These are phyloP conservation scores for Boletellus ananas DNA, from an alignment of 768 basidiomycete species.

Conservation along the genomic window DNA sequence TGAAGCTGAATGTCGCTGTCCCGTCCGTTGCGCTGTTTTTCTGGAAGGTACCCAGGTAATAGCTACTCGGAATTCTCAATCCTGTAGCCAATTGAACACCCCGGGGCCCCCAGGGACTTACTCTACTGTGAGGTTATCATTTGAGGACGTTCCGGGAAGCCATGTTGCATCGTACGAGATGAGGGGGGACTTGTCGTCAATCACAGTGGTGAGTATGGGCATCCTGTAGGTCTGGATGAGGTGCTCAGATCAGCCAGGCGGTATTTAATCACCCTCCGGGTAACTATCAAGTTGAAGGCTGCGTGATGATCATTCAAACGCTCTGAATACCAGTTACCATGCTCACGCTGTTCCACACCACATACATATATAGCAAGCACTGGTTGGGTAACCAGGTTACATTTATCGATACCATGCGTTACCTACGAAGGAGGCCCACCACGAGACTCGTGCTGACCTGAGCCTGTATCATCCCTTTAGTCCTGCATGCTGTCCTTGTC, in stretches of 20 bases:
- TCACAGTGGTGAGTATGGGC: slow-evolving; percentile 21
- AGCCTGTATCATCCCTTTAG: slow-evolving; percentile 12
- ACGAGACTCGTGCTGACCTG: slow-evolving; percentile 22
- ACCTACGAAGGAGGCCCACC: slow-evolving; percentile 17
- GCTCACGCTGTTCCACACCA: not conserved
- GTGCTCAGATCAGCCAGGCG: too few relatives aligned
- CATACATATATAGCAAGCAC: not conserved
- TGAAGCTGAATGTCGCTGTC: slow-evolving; percentile 42
- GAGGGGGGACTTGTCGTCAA: slow-evolving; percentile 32
- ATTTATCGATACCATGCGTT: not conserved
- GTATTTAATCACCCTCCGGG: not conserved
- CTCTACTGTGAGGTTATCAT: slow-evolving; percentile 16
- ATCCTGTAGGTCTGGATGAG: slow-evolving; percentile 6
- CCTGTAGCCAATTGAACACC: not conserved
- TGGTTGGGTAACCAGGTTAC: not conserved
- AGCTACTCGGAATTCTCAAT: slow-evolving; percentile 20
- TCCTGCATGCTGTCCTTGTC: not conserved
- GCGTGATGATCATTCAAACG: not conserved
- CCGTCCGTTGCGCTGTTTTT: slow-evolving; percentile 32
- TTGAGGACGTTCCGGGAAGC: slow-evolving; percentile 19
- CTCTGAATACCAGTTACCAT: not conserved
- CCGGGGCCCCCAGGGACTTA: not conserved
- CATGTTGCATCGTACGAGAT: slow-evolving; percentile 25
- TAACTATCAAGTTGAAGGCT: not conserved
- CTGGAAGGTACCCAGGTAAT: slow-evolving; percentile 39